phyloP scores from a whole-genome alignment of 2,329 filamentous ascomycete species.

The Paraconiothyrium brasiliense region DNA sequence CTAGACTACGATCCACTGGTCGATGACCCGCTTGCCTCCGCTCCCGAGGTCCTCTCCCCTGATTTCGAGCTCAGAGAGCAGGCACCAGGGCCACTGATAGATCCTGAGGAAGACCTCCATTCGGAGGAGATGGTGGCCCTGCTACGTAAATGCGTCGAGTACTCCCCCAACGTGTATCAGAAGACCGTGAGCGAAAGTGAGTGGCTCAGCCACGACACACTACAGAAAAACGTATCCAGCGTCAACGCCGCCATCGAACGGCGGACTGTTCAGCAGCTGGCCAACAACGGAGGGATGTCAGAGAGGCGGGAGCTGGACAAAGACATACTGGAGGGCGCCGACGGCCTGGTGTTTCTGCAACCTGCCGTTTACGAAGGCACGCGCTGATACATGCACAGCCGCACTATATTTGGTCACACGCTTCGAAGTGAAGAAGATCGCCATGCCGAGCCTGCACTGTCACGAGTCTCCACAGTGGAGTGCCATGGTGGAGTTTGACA shows the following conservation, averaged over 20 bases:
- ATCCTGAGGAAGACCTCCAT: background rate
- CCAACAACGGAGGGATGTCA: background rate
- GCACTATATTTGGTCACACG: background rate
- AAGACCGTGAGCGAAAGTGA: too few relatives aligned
- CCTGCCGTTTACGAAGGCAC: conserved; percentile 6
- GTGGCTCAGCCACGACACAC: too few relatives aligned
- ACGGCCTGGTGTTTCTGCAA: conserved; percentile 9
- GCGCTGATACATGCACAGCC: background rate
- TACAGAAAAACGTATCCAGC: background rate
- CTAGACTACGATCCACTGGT: background rate
- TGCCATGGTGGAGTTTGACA: background rate
- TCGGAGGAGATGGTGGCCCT: background rate
- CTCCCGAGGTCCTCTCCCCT: background rate
- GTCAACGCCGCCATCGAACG: background rate
- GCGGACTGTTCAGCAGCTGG: background rate
- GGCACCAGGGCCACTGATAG: background rate
- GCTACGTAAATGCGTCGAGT: background rate
- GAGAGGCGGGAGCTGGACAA: background rate
- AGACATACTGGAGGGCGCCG: background rate
- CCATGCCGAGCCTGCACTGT: background rate
- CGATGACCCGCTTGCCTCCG: background rate
- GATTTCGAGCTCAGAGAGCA: background rate
- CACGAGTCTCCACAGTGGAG: background rate
- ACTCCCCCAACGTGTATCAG: background rate
- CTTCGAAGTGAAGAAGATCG: background rate